Percentiles rank a stretch among this genome's conserved stretches.
These are phyloP conservation scores for Meripilus lineatus DNA, from an alignment of 1,284 basidiomycete species.

Conservation along the genomic window DNA sequence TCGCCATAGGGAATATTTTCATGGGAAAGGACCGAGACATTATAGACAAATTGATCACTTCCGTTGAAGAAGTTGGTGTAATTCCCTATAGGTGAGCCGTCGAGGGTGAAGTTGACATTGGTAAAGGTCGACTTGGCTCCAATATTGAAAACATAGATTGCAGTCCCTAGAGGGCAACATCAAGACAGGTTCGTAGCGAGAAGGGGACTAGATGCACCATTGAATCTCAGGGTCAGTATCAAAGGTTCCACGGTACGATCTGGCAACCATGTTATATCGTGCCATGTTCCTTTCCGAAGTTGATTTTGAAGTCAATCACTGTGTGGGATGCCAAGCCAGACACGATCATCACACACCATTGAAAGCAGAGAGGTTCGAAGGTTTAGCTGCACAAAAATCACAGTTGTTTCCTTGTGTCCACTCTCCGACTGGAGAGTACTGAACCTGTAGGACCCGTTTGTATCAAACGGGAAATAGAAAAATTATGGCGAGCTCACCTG, in stretches of 20 bases:
- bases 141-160: slow-evolving; percentile 11
- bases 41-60: background rate
- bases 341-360: slow-evolving; percentile 1
- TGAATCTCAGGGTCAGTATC: slow-evolving; percentile 11
- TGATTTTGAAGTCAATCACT: slow-evolving; percentile 2
- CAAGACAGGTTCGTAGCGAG: background rate
- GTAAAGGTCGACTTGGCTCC: slow-evolving; percentile 1
- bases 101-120: slow-evolving; percentile 2
- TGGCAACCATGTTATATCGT: slow-evolving; percentile 2
- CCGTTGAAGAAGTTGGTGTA: background rate
- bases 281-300: slow-evolving; percentile 3
- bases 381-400: slow-evolving; percentile 2
- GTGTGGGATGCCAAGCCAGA: background rate
- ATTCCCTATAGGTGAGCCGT: background rate
- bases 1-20: slow-evolving; percentile 2
- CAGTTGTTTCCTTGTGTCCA: slow-evolving; percentile 7
- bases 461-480: too few relatives aligned
- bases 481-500: too few relatives aligned
- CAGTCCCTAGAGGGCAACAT: slow-evolving; percentile 13
- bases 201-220: slow-evolving; percentile 7
- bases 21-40: slow-evolving; percentile 1
- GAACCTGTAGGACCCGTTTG: slow-evolving; percentile 1
- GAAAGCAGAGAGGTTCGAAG: background rate
- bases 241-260: background rate
- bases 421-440: background rate